phyloP scores from a whole-genome alignment of 371 early-diverging fungal genomes.

The Lichtheimia corymbifera region DNA sequence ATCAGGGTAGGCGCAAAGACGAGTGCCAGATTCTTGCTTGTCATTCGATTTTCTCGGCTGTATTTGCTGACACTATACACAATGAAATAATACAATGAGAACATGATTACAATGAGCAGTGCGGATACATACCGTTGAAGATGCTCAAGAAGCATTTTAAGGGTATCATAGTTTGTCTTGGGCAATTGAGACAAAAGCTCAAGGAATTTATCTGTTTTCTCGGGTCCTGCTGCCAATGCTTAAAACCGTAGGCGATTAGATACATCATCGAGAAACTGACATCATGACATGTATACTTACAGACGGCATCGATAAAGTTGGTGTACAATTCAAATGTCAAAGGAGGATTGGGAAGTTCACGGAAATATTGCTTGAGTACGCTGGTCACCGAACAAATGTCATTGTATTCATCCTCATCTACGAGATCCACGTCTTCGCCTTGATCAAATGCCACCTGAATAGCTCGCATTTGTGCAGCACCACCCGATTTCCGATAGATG shows the following conservation, averaged over 20 bases:
- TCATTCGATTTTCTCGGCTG: conserved; percentile 77
- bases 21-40: conserved; percentile 83
- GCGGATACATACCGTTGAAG: conserved; percentile 32
- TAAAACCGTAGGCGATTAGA: conserved; percentile 17
- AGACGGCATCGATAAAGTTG: conserved; percentile 71
- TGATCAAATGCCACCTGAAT: conserved; percentile 59
- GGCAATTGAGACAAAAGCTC: conserved; percentile 33
- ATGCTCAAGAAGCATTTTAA: conserved; percentile 36
- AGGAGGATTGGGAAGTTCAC: conserved; percentile 90
- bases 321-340: conserved; percentile 80
- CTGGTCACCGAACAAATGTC: conserved; percentile 86
- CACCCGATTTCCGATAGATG: conserved; percentile 92
- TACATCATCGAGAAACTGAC: background rate
- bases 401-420: conserved; percentile 51
- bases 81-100: background rate
- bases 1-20: conserved; percentile 93
- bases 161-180: conserved; percentile 46
- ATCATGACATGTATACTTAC: conserved; percentile 65
- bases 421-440: conserved; percentile 54
- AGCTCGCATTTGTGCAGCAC: conserved; percentile 74
- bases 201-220: conserved; percentile 26
- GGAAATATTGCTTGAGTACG: conserved; percentile 93
- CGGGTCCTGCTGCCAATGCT: conserved; percentile 18
- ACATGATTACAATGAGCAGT: background rate
- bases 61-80: conserved; percentile 54